Percentiles rank a stretch among this genome's conserved stretches.
Conservation (phyloP, 2,329 filamentous ascomycete genomes). For the Diaporthe citrichinensis region DNA sequence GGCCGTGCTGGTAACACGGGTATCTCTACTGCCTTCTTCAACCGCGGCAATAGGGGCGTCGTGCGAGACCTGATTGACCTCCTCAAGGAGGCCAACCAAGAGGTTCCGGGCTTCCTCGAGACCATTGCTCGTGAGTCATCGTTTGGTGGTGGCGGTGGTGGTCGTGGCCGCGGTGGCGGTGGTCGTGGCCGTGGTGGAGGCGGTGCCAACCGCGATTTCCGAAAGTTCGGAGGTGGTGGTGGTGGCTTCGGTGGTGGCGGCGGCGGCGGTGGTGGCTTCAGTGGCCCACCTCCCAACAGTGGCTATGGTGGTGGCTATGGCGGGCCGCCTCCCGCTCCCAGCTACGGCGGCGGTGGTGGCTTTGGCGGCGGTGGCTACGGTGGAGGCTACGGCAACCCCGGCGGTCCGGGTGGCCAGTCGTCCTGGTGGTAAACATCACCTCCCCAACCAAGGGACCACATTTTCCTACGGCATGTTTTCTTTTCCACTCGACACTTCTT, state of each 20-base stretch:
- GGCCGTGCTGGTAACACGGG: slow-evolving; percentile 99
- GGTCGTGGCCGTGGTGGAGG: slow-evolving; percentile 79
- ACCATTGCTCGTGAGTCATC: slow-evolving; percentile 96
- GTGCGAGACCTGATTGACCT: slow-evolving; percentile 97
- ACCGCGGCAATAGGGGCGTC: slow-evolving; percentile 98
- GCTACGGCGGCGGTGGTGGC: slow-evolving; percentile 54
- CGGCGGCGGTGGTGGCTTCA: slow-evolving; percentile 55
- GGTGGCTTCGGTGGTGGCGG: slow-evolving; percentile 62
- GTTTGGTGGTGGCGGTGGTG: slow-evolving; percentile 76
- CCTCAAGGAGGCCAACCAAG: slow-evolving; percentile 98
- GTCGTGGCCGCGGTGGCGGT: slow-evolving; percentile 73
- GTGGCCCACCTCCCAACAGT: slow-evolving; percentile 53
- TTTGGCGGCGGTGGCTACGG: slow-evolving; percentile 60
- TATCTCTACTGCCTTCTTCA: slow-evolving; percentile 99
- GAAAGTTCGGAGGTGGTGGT: slow-evolving; percentile 77
- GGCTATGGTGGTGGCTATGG: slow-evolving; percentile 61
- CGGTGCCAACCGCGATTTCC: slow-evolving; percentile 87
- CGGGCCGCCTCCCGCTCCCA: slow-evolving; percentile 49
- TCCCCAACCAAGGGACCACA: slow-evolving; percentile 21
- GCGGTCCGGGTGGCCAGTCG: slow-evolving; percentile 73
- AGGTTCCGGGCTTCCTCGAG: slow-evolving; percentile 94
- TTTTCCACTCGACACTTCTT: slow-evolving; percentile 44
- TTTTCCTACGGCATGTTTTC: slow-evolving; percentile 25
- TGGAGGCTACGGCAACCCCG: slow-evolving; percentile 79
- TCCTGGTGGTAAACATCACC: slow-evolving; percentile 74